Evolutionary conservation across 2,329 filamentous ascomycete genomes (phyloP).

Genomic region (Phialophora macrospora): DNA sequence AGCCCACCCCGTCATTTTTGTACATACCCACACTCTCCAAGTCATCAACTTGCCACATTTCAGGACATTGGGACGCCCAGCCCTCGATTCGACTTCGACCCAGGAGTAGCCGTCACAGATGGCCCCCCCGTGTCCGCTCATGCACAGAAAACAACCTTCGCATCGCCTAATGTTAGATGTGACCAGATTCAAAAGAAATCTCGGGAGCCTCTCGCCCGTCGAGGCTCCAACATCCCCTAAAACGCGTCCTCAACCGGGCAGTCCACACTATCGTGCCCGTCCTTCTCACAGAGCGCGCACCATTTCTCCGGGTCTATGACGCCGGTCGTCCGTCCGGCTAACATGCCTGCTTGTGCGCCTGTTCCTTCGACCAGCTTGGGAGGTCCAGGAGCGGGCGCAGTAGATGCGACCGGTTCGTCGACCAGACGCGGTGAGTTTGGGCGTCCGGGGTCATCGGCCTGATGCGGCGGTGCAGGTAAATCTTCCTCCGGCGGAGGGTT

Average conservation of each 20-base stretch:
- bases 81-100: neutral
- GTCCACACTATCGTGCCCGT: conserved; percentile 94
- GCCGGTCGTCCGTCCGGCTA: conserved; percentile 78
- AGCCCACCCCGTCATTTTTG: neutral
- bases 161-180: neutral
- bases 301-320: conserved; percentile 84
- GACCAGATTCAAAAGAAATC: neutral
- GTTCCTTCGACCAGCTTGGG: conserved; percentile 48
- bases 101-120: neutral
- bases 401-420: conserved; percentile 10
- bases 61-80: neutral
- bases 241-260: conserved; percentile 80
- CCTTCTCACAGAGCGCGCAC: conserved; percentile 95
- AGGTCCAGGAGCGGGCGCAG: conserved; percentile 22
- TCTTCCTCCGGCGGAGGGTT: conserved; percentile 19
- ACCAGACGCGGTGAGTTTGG: conserved; percentile 23
- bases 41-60: conserved; percentile 4
- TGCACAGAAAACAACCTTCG: neutral
- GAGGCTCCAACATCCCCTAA: conserved; percentile 20
- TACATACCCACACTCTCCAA: neutral
- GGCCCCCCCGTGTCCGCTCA: neutral
- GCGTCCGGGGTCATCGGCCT: conserved; percentile 5
- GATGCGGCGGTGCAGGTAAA: conserved; percentile 17
- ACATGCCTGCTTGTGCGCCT: conserved; percentile 56
- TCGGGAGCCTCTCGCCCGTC: neutral